These are phyloP conservation scores for Fermentozyma sake DNA, from an alignment of 1,139 yeast species.

Conservation along the genomic window DNA sequence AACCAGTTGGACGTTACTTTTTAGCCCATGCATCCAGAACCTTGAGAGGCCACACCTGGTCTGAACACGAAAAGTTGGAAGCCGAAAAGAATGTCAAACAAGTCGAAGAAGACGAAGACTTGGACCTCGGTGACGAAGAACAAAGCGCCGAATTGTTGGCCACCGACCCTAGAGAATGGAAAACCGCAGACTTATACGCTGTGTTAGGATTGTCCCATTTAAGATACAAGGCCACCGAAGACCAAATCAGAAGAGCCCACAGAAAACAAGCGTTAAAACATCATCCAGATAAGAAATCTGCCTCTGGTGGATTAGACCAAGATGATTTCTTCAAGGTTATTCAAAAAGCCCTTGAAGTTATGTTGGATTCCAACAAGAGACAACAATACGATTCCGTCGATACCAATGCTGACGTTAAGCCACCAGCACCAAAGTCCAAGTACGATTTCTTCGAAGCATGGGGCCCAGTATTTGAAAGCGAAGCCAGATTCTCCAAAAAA, in stretches of 20 bases:
- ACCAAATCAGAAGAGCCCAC: slow-evolving; percentile 94
- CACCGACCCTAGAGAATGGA: slow-evolving; percentile 98
- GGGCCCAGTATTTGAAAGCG: slow-evolving; percentile 89
- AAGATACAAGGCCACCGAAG: slow-evolving; percentile 88
- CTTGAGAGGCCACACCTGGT: slow-evolving; percentile 96
- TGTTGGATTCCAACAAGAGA: slow-evolving; percentile 82
- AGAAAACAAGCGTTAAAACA: slow-evolving; percentile 95
- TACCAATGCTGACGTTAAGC: slow-evolving; percentile 75
- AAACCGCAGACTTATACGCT: slow-evolving; percentile 91
- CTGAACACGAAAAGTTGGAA: slow-evolving; percentile 91
- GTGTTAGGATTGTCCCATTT: slow-evolving; percentile 90
- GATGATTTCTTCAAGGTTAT: slow-evolving; percentile 98
- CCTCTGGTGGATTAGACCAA: slow-evolving; percentile 77
- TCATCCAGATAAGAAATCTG: slow-evolving; percentile 97
- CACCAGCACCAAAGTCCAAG: slow-evolving; percentile 61
- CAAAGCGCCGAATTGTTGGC: slow-evolving; percentile 75
- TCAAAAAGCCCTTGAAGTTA: slow-evolving; percentile 91
- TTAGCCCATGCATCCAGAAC: slow-evolving; percentile 97
- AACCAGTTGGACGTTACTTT: slow-evolving; percentile 95
- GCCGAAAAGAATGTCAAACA: slow-evolving; percentile 82
- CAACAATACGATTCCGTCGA: slow-evolving; percentile 95
- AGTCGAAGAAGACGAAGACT: slow-evolving; percentile 67
- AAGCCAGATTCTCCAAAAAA: slow-evolving; percentile 86
- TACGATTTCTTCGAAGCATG: slow-evolving; percentile 88
- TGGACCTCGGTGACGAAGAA: slow-evolving; percentile 68